These are phyloP conservation scores for Endocalyx cinctus DNA, from an alignment of 2,329 filamentous ascomycete genomes.

Conservation along the genomic window DNA sequence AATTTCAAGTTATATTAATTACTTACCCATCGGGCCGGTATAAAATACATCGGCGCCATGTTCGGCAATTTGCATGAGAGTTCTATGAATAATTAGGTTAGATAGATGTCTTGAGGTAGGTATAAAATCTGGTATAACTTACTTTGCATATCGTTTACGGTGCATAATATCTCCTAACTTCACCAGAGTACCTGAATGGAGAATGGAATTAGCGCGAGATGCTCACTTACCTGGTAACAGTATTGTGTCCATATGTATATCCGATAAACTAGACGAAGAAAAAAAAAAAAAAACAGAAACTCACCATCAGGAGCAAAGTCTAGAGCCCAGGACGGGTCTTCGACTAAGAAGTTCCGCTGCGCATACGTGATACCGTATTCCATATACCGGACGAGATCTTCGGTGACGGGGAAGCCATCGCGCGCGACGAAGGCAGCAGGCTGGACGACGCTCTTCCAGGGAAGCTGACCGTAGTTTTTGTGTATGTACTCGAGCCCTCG, in stretches of 20 bases:
- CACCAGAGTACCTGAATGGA: conserved; percentile 50
- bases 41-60: conserved; percentile 73
- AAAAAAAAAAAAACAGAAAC: background rate
- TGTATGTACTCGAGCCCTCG: conserved; percentile 78
- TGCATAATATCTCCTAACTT: conserved; percentile 73
- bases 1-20: conserved; percentile 8
- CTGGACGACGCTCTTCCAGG: conserved; percentile 67
- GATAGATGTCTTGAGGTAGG: background rate
- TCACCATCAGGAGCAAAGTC: conserved; percentile 79
- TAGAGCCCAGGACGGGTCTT: conserved; percentile 74
- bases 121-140: conserved; percentile 25
- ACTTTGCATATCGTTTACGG: conserved; percentile 68
- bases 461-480: conserved; percentile 60
- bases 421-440: conserved; percentile 72
- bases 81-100: conserved; percentile 28
- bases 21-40: conserved; percentile 55
- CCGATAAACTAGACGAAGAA: background rate
- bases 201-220: too few relatives aligned
- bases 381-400: conserved; percentile 75
- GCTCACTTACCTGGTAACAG: too few relatives aligned
- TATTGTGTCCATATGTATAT: background rate
- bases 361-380: conserved; percentile 33
- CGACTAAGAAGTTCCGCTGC: conserved; percentile 59
- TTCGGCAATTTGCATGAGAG: conserved; percentile 71
- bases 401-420: conserved; percentile 67